phyloP scores from a whole-genome alignment of 805 yeast genomes.

The Suhomyces sp. region DNA sequence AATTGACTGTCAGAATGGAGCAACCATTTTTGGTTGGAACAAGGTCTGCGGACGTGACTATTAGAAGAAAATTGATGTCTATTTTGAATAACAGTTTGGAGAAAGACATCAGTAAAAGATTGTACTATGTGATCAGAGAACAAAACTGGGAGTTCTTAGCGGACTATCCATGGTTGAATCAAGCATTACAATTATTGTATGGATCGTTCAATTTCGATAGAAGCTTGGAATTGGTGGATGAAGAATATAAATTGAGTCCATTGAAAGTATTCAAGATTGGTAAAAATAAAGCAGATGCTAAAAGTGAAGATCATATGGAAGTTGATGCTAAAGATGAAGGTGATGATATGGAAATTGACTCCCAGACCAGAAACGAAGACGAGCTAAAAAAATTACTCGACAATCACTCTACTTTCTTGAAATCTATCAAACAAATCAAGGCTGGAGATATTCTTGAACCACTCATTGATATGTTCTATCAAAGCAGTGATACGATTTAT shows the following conservation, averaged over 20 bases:
- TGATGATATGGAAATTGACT: conserved; percentile 13
- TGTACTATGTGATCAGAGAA: conserved; percentile 85
- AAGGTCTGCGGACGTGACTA: conserved; percentile 68
- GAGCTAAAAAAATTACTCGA: conserved; percentile 23
- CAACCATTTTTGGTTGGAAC: conserved; percentile 96
- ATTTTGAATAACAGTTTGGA: conserved; percentile 80
- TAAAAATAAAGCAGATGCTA: conserved; percentile 12
- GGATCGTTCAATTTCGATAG: conserved; percentile 66
- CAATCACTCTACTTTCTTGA: conserved; percentile 32
- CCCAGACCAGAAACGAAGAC: too few species aligned
- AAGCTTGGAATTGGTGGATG: conserved; percentile 43
- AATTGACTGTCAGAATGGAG: conserved; percentile 90
- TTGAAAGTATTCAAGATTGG: conserved; percentile 38
- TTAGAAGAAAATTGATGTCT: conserved; percentile 74
- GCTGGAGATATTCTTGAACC: conserved; percentile 69
- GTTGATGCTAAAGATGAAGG: conserved; percentile 12
- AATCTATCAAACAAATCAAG: conserved; percentile 30
- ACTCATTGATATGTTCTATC: conserved; percentile 75
- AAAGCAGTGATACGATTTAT: conserved; percentile 76
- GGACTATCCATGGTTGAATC: conserved; percentile 93
- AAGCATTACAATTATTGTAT: conserved; percentile 81
- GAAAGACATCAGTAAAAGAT: conserved; percentile 69
- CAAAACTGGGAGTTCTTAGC: conserved; percentile 97
- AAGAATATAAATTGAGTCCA: conserved; percentile 54
- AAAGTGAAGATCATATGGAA: conserved; percentile 18